Base-by-base conservation (phyloP, 2,329 filamentous ascomycete genomes). In the Celoporthe dispersa region DNA sequence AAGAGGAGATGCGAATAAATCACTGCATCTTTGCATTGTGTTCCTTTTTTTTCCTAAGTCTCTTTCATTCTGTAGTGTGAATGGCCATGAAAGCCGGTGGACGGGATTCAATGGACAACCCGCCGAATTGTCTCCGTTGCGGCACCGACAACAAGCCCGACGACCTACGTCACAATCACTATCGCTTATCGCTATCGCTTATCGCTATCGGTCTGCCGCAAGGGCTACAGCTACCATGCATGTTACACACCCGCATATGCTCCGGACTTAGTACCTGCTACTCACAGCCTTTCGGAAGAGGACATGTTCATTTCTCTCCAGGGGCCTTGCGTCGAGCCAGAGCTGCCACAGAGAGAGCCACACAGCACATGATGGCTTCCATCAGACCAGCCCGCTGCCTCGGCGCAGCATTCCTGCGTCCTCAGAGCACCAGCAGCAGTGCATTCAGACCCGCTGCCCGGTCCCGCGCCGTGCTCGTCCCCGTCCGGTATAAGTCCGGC, bases 401-500 rank as follows among this genome's bases (percentile, higher is more conserved):
- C 31, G 71, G 69, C 33, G 25, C 53, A 64, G 62, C 66, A 22
- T 22, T 68, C 44, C 33, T 69, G 69, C 69, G 69, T 61, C 64
- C 68, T 14, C 64, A 57, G 35, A 28, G 48, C 25, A 28, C 64
- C 33, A 61, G 35, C 33, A 61, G 35, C n/a, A 61, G 35, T 31
- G 48, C 68, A 55, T 28, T 59, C n/a, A 51, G 60, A 31, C 59
- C 41, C 11, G 63, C 53, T 33, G 39, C 68, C 44, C 55, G 67
- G 67, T 72, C 74, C 63, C 74, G 73, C 59, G 68, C 66, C 33
- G 70, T 66, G 37, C 73, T 78, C 28, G 78, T 80, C 67, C 84
- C 78, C 25, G 78, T 80, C 67, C 84, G 87, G 60, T 77, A 78
- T 78, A 88, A 87, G 77, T 89, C 87, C 4, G 87, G 86, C 0